Base-by-base conservation (phyloP, 495 filamentous ascomycete genomes). In the Aspergillus cavernicola region DNA sequence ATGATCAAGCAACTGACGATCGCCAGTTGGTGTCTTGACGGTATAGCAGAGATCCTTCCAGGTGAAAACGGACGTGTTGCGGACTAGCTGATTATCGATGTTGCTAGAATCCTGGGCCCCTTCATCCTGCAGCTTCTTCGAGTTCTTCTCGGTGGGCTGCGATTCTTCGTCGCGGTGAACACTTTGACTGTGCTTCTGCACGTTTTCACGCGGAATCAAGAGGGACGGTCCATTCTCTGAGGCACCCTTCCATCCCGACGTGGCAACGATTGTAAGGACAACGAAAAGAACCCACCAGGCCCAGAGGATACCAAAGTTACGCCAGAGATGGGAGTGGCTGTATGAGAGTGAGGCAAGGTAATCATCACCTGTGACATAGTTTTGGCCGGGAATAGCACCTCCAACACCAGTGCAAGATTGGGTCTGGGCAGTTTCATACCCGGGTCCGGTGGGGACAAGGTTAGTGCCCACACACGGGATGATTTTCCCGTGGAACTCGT, bases 1-100 rank as follows among this genome's bases (percentile, higher is more conserved):
- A 57, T 92, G 77, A 55, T 96, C 83, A 22, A 96, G 73, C 8
- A 90, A 68, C 22, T 66, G 44, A 9, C 67, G 66, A 55, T 59
- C 76, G 22, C 63, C 74, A 48, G 61, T 66, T 45, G 54, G 74
- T 2, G 68, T 68, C 22, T 70, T 69, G 29, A 80, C 73, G 5
- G 68, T 73, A 56, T 87, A 87, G 11, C 62, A 68, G 13, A 85
- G 68, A 51, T 85, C 72, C 53, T 78, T 79, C 81, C 81, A 87
- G 5, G 79, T 83, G 53, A 84, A 83, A 2, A 82, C 67, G 3
- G 74, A 76, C 0, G 75, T 76, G 51, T 80, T 81, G 7, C 70
- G 70, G 41, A 73, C 58, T 16, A 80, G 35, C 23, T 50, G 60
- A n/a, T 57, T 54, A 13, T 61, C 59, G 16, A 59, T 60, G 19